These are phyloP conservation scores for Globisporangium heterothallicum DNA, from an alignment of 352 stramenopile genomes.

Conservation along the genomic window DNA sequence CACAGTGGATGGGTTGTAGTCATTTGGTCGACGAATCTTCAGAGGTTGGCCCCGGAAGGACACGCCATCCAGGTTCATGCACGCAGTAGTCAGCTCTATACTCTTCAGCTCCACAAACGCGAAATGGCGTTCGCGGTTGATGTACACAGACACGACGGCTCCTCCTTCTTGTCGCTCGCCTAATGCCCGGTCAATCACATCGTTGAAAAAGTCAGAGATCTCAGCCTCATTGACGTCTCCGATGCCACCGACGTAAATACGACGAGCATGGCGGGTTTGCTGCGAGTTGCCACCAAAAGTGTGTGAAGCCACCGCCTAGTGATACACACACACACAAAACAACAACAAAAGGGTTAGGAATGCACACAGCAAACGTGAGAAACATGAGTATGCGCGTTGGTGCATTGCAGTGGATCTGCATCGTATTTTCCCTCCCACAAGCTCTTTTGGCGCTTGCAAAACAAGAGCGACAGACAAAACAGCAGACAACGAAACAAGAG, in stretches of 20 bases:
- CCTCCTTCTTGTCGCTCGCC: conserved; percentile 70
- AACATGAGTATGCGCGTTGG: conserved; percentile 2
- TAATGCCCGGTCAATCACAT: conserved; percentile 85
- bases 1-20: conserved; percentile 93
- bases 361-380: conserved; percentile 6
- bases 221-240: conserved; percentile 80
- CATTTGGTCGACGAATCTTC: conserved; percentile 96
- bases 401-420: conserved; percentile 1
- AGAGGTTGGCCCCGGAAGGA: conserved; percentile 91
- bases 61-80: conserved; percentile 95
- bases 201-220: conserved; percentile 90
- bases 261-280: conserved; percentile 93
- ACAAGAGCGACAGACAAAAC: conserved; percentile 17
- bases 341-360: conserved; percentile 26
- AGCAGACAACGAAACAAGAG: conserved; percentile 47
- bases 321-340: conserved; percentile 9
- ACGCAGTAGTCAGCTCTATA: conserved; percentile 95
- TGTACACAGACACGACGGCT: conserved; percentile 89
- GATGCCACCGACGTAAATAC: conserved; percentile 96
- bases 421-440: neutral
- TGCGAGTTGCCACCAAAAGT: conserved; percentile 50
- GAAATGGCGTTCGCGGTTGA: conserved; percentile 95
- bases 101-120: conserved; percentile 97
- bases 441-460: conserved; percentile 8
- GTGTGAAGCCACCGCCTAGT: neutral